These are phyloP conservation scores for Leishmania major DNA, from an alignment of 208 protist genomes.

Conservation along the genomic window DNA sequence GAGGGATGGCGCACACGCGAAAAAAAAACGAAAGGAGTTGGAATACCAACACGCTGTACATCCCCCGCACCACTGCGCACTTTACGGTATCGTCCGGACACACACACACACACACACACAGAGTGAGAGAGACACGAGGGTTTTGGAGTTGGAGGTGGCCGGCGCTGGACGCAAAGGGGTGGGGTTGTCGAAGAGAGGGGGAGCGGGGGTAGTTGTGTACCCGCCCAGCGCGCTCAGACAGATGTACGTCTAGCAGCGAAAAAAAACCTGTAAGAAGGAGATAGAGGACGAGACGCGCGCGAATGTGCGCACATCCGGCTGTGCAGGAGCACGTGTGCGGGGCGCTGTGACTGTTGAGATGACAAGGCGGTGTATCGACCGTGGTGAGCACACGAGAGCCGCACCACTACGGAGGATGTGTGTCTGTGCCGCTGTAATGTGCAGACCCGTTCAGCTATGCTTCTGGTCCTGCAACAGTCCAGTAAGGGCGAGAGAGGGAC, in stretches of 20 bases:
- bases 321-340: neutral
- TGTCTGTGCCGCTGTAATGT: neutral
- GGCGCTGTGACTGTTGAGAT: neutral
- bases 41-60: neutral
- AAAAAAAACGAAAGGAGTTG: neutral
- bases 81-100: too few relatives aligned
- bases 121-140: neutral
- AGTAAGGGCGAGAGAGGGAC: neutral
- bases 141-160: neutral
- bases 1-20: too few relatives aligned
- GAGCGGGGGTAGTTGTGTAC: neutral
- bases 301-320: too few relatives aligned
- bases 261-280: neutral
- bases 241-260: neutral
- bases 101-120: neutral
- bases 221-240: neutral
- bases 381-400: neutral
- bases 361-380: neutral
- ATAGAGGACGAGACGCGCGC: too few relatives aligned
- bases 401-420: neutral
- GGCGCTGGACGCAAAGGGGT: neutral
- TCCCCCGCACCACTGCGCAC: too few relatives aligned
- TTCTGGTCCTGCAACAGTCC: neutral
- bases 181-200: neutral
- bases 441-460: too few relatives aligned